phyloP scores from a whole-genome alignment of 176 grass and related monocot genomes.

The Echinochloa phyllopogon region DNA sequence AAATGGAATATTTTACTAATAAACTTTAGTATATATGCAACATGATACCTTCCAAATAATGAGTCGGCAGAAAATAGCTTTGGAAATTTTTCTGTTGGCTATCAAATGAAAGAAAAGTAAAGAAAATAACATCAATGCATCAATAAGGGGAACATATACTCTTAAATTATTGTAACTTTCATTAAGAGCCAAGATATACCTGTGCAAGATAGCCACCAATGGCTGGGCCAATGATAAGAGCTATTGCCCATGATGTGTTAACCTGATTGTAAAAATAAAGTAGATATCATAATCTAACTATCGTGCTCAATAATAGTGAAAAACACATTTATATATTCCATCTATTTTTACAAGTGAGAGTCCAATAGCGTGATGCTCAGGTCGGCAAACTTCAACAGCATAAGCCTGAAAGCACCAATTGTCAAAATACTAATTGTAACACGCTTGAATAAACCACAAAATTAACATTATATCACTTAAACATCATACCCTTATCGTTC shows the following conservation, averaged over 20 bases:
- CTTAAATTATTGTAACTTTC: no score
- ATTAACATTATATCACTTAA: neutral
- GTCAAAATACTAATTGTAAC: neutral
- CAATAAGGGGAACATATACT: neutral
- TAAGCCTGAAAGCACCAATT: conserved; percentile 54
- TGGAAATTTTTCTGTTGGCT: conserved; percentile 82
- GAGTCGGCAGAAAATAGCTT: conserved; percentile 58
- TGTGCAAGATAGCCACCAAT: conserved; percentile 80
- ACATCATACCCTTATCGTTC: conserved; percentile 53
- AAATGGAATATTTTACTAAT: neutral
- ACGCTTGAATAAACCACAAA: neutral
- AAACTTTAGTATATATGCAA: neutral
- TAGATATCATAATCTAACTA: neutral
- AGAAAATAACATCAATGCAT: neutral
- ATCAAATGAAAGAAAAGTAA: neutral
- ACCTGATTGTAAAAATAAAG: conserved; percentile 29
- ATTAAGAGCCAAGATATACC: conserved; percentile 11
- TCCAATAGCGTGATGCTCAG: conserved; percentile 64
- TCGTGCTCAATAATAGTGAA: neutral
- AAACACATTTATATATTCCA: neutral
- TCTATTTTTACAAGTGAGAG: conserved; percentile 60
- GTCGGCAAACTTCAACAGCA: conserved; percentile 64
- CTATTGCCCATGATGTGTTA: conserved; percentile 63
- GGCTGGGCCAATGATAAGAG: conserved; percentile 72
- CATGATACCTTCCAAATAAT: conserved; percentile 68